A percentile compares a stretch with the other conserved stretches of the same genome.
These are phyloP conservation scores for Mycosphaerella arachidis DNA, from an alignment of 2,329 filamentous ascomycete genomes.

Conservation along the genomic window DNA sequence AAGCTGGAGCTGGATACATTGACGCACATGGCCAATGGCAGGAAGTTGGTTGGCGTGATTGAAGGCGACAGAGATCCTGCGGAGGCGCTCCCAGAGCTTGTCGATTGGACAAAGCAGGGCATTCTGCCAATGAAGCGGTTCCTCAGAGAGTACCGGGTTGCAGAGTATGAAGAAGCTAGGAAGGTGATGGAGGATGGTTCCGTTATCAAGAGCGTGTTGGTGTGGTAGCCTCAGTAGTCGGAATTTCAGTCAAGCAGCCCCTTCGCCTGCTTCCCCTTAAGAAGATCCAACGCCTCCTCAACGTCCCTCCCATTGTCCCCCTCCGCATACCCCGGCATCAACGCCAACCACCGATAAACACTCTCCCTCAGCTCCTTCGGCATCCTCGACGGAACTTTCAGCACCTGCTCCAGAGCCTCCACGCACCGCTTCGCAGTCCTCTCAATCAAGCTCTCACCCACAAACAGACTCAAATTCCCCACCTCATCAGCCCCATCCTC, in stretches of 20 bases:
- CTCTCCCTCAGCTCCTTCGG: conserved; percentile 11
- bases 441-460: conserved; percentile 10
- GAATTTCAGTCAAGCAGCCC: neutral
- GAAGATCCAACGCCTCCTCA: neutral
- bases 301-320: conserved; percentile 9
- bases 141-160: conserved; percentile 37
- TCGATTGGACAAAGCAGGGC: conserved; percentile 42
- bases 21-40: conserved; percentile 43
- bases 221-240: conserved; percentile 29
- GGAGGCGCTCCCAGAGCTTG: conserved; percentile 41
- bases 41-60: conserved; percentile 43
- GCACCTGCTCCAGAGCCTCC: conserved; percentile 9
- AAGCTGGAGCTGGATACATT: conserved; percentile 36
- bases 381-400: conserved; percentile 12
- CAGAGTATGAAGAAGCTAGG: conserved; percentile 35
- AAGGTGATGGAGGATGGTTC: conserved; percentile 35
- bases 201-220: conserved; percentile 38
- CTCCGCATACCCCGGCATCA: conserved; percentile 16
- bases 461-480: neutral
- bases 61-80: conserved; percentile 40
- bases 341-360: conserved; percentile 15
- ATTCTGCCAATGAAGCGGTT: conserved; percentile 42
- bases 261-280: conserved; percentile 11
- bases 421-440: conserved; percentile 14
- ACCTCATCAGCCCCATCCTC: neutral